Evolutionary conservation across 495 filamentous ascomycete species (phyloP), one percentile per base, ranked within the genome.

Genomic region (Lichenothelia convexa): DNA sequence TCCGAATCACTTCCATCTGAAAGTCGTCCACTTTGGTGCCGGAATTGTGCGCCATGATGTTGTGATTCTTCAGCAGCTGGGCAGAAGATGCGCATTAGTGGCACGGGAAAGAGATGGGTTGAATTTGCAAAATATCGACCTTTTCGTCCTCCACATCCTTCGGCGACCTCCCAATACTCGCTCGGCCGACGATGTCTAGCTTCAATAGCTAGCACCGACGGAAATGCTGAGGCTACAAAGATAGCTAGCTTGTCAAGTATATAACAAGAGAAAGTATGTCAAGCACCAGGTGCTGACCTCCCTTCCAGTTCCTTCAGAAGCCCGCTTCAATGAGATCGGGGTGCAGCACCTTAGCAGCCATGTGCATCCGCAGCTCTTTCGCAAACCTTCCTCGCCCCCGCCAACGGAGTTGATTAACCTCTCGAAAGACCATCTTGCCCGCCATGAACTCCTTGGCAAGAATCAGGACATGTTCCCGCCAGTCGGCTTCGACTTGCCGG

Each of bases 361-460:
- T 64, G 68, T 99, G 22, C 76, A 84, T 55, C 47, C 70, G 3
- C 91, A 95, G 54, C 61, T 97, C 29, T 97, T 97, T 51, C 63
- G 62, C n/a, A 57, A 61, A 26, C 61, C 68, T 39, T 46, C 59
- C 4, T 61, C 64, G 1, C 58, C 66, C 3, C 71, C 79, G 1
- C 63, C 81, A 13, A 51, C 69, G 17, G 69, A 80, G 32, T 68
- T 94, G 5, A 65, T 95, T 29, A 62, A 75, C 3, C 65, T 95
- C 8, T 78, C 91, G 1, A 73, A 67, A 49, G 69, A 83, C 35
- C 89, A 99, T 54, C 63, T 99, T n/a, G 61, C 57, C 5, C 75
- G 77, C 27, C 91, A 99, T 60, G 74, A 87, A 26, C 64, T 99
- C n/a, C 63, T 79, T 16, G 89, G 82, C 13, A 95, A 93, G 66